Percentiles rank a stretch among this genome's conserved stretches.
Conservation (phyloP, 2,329 filamentous ascomycete genomes). For the Curvularia hawaiiensis region DNA sequence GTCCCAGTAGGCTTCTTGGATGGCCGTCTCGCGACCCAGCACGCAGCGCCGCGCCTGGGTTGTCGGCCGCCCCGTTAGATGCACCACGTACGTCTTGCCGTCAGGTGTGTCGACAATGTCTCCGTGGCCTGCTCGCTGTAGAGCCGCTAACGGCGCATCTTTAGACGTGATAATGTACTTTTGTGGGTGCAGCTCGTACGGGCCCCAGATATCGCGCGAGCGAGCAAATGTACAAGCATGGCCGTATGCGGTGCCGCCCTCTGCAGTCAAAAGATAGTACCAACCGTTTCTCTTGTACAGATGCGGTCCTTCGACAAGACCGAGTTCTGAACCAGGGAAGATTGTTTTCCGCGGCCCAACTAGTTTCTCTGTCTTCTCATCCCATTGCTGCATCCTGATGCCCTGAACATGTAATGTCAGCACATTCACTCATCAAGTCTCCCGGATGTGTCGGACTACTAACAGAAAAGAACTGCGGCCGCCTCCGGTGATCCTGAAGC, state of each 20-base stretch:
- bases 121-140: slow-evolving; percentile 46
- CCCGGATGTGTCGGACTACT: background rate
- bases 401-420: slow-evolving; percentile 29
- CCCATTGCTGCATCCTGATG: slow-evolving; percentile 64
- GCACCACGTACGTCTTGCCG: slow-evolving; percentile 43
- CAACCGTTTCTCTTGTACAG: slow-evolving; percentile 44
- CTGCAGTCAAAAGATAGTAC: slow-evolving; percentile 46
- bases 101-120: slow-evolving; percentile 45
- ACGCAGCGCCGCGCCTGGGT: slow-evolving; percentile 43
- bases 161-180: slow-evolving; percentile 52
- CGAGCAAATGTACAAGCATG: slow-evolving; percentile 49
- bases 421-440: background rate
- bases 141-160: slow-evolving; percentile 39
- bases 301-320: slow-evolving; percentile 46
- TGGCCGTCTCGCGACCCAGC: slow-evolving; percentile 46
- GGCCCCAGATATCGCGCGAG: slow-evolving; percentile 48
- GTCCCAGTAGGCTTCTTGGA: slow-evolving; percentile 65
- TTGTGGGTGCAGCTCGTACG: slow-evolving; percentile 47
- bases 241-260: slow-evolving; percentile 49
- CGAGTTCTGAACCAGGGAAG: slow-evolving; percentile 61
- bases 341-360: slow-evolving; percentile 60
- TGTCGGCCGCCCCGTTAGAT: slow-evolving; percentile 42
- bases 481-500: slow-evolving; percentile 43
- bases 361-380: slow-evolving; percentile 55
- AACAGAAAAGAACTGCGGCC: slow-evolving; percentile 54